Conservation (phyloP, 2,329 filamentous ascomycete genomes). For the Drechslerella dactyloides region DNA sequence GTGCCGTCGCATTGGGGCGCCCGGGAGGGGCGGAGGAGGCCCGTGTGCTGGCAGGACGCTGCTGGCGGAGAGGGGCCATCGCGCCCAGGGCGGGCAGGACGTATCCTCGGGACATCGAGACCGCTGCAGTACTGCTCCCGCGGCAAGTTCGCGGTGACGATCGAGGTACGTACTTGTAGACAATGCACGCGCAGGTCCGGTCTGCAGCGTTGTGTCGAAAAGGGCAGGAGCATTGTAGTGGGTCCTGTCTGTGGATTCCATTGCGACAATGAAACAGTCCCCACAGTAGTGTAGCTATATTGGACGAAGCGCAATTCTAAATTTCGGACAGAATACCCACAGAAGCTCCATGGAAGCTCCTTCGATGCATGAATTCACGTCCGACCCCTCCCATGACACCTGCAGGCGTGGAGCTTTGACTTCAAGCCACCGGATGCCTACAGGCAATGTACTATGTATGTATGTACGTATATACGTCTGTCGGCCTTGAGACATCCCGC, state of each 20-base stretch:
- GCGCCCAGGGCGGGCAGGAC: neutral
- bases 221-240: slow-evolving; percentile 1
- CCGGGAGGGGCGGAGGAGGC: neutral
- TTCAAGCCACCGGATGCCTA: slow-evolving; percentile 42
- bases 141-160: neutral
- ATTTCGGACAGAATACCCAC: neutral
- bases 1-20: neutral
- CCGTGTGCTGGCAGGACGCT: neutral
- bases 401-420: slow-evolving; percentile 31
- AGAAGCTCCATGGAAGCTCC: slow-evolving; percentile 40
- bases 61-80: neutral
- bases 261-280: slow-evolving; percentile 50
- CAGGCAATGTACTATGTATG: neutral
- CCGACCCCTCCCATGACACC: neutral
- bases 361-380: slow-evolving; percentile 33
- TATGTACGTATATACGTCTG: neutral
- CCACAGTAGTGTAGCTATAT: slow-evolving; percentile 19
- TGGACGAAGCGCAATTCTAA: slow-evolving; percentile 19
- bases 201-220: neutral
- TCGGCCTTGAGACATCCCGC: slow-evolving; percentile 19
- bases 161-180: neutral
- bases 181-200: too few relatives aligned
- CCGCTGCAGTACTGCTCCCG: neutral
- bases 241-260: slow-evolving; percentile 29
- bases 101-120: neutral